A percentile compares a stretch with the other conserved stretches of the same genome.
phyloP scores from a whole-genome alignment of 805 yeast species.

The Saccharomycopsis sp. region DNA sequence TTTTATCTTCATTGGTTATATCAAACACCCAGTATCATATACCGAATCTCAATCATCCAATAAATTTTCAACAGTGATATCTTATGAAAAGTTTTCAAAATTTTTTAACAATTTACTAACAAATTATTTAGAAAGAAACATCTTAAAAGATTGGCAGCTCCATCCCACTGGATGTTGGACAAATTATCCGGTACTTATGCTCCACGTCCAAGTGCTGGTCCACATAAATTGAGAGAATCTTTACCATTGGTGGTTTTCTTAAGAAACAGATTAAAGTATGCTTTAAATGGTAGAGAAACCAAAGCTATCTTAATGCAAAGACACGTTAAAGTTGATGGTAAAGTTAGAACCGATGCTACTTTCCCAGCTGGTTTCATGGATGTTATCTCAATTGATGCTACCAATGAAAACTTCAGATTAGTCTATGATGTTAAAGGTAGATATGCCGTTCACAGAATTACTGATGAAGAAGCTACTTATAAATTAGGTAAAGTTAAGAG shows the following conservation, averaged over 20 bases:
- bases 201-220: conserved; percentile 99
- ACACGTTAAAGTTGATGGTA: conserved; percentile 97
- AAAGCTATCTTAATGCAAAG: conserved; percentile 97
- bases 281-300: conserved; percentile 97
- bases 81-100: too few species aligned
- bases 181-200: conserved; percentile 99
- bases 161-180: conserved; percentile 99
- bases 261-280: conserved; percentile 98
- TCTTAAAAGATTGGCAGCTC: conserved; percentile 99
- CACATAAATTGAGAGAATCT: conserved; percentile 98
- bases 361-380: conserved; percentile 99
- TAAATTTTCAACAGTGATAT: too few species aligned
- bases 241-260: conserved; percentile 93
- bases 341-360: conserved; percentile 98
- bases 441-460: conserved; percentile 98
- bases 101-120: too few species aligned
- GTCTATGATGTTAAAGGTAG: conserved; percentile 98
- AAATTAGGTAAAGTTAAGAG: conserved; percentile 97
- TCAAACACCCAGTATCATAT: too few species aligned
- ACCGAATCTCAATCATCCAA: too few species aligned
- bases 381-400: conserved; percentile 93
- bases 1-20: too few species aligned
- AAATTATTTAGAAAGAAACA: conserved; percentile 74
- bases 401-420: conserved; percentile 99
- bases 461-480: conserved; percentile 97